Evolutionary conservation across 352 stramenopile genomes (phyloP).

Genomic region (Pythium dissimile): DNA sequence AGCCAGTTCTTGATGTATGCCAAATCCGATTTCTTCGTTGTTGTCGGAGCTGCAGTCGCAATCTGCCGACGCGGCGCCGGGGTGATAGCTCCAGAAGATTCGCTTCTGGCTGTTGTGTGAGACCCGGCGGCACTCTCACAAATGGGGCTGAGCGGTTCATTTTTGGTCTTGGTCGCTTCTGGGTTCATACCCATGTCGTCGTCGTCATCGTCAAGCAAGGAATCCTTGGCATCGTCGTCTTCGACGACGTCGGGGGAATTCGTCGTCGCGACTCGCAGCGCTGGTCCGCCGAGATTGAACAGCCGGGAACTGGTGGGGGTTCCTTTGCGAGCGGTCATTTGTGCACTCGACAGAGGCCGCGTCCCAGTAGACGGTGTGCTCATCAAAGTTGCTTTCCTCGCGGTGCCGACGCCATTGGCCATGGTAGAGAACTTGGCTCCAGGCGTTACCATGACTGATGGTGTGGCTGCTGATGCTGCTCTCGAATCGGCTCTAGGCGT

Average conservation of each 20-base stretch:
- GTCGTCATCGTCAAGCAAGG: slow-evolving; percentile 31
- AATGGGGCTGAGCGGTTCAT: slow-evolving; percentile 6
- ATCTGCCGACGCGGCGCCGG: neutral
- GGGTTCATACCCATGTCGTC: slow-evolving; percentile 26
- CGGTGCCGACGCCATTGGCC: slow-evolving; percentile 35
- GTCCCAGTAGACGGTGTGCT: slow-evolving; percentile 43
- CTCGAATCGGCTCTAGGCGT: slow-evolving; percentile 4
- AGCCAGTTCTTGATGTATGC: slow-evolving; percentile 49
- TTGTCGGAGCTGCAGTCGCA: neutral
- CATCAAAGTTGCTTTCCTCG: slow-evolving; percentile 35
- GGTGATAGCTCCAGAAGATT: neutral
- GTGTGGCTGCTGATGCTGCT: neutral
- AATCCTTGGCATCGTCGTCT: slow-evolving; percentile 32
- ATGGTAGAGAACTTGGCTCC: slow-evolving; percentile 17
- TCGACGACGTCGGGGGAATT: slow-evolving; percentile 5
- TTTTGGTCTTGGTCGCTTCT: neutral
- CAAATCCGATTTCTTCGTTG: slow-evolving; percentile 13
- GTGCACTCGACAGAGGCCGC: slow-evolving; percentile 37
- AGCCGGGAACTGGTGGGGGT: slow-evolving; percentile 33
- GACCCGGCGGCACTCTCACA: neutral
- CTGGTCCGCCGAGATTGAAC: slow-evolving; percentile 41
- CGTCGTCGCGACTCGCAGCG: slow-evolving; percentile 45
- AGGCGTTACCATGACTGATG: slow-evolving; percentile 12
- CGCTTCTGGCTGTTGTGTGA: neutral
- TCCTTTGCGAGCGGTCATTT: slow-evolving; percentile 52